A percentile compares a stretch with the other conserved stretches of the same genome.
Conservation (phyloP, 768 basidiomycete species). For the Boletus tylopilopsis region DNA sequence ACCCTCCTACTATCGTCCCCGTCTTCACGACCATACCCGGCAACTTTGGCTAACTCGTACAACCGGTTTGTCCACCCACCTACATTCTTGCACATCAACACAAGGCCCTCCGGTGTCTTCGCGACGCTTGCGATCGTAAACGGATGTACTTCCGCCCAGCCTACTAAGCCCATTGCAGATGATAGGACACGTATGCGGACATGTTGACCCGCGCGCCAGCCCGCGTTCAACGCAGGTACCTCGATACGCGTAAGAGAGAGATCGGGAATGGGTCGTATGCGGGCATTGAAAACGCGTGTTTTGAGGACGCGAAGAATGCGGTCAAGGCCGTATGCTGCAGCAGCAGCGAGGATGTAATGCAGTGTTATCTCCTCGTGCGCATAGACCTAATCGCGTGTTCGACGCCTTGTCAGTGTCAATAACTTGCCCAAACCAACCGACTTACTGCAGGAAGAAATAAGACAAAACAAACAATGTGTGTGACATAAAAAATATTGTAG, state of each 20-base stretch:
- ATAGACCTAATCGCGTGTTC: slow-evolving; percentile 19
- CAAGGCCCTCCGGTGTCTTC: slow-evolving; percentile 41
- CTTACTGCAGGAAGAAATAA: slow-evolving; percentile 37
- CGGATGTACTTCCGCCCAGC: slow-evolving; percentile 46
- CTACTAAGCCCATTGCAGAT: slow-evolving; percentile 36
- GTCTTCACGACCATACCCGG: slow-evolving; percentile 32
- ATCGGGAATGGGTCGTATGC: slow-evolving; percentile 42
- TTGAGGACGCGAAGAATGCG: slow-evolving; percentile 43
- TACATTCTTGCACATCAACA: slow-evolving; percentile 46
- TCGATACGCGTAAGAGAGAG: slow-evolving; percentile 46
- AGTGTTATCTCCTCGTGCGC: slow-evolving; percentile 26
- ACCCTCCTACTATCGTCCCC: slow-evolving; percentile 26
- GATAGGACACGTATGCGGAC: slow-evolving; percentile 48
- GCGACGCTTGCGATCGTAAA: slow-evolving; percentile 49
- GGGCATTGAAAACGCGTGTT: slow-evolving; percentile 43
- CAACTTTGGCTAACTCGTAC: slow-evolving; percentile 37
- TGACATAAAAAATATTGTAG: slow-evolving; percentile 42
- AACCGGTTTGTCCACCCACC: slow-evolving; percentile 50
- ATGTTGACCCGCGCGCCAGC: slow-evolving; percentile 62
- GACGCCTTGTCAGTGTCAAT: slow-evolving; percentile 7
- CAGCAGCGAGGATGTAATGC: slow-evolving; percentile 40
- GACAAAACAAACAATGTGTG: slow-evolving; percentile 42
- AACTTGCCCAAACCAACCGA: neutral
- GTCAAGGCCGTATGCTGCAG: slow-evolving; percentile 43
- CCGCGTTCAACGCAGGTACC: slow-evolving; percentile 41